phyloP scores from a whole-genome alignment of 768 basidiomycete genomes.

The Zangia roseola region DNA sequence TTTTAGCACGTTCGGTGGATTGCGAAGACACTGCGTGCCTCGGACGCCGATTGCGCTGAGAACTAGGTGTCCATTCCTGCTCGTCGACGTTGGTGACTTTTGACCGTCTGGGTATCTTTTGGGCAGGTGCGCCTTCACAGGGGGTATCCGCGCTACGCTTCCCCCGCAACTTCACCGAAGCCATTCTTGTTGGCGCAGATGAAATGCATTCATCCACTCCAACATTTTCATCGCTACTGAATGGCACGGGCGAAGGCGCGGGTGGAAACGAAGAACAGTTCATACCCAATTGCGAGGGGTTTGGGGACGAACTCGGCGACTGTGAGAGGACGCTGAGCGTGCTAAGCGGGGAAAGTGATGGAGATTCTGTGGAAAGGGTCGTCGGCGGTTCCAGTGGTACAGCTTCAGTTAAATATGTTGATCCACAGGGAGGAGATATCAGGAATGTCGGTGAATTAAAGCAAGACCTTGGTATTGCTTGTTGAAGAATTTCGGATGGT shows the following conservation, averaged over 20 bases:
- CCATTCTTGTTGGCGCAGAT: background rate
- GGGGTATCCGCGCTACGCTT: constrained; percentile 13
- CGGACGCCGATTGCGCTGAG: constrained; percentile 4
- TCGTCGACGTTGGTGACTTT: constrained; percentile 19
- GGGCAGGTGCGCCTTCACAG: background rate
- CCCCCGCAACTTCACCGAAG: background rate
- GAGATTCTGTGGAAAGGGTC: background rate
- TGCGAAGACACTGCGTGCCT: background rate
- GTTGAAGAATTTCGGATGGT: background rate
- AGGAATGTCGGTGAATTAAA: background rate
- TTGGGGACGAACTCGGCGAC: constrained; percentile 8
- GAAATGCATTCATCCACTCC: background rate
- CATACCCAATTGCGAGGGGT: background rate
- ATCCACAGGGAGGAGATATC: background rate
- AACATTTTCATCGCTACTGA: background rate
- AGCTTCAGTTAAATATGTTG: background rate
- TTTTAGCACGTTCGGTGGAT: background rate
- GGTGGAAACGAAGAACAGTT: background rate
- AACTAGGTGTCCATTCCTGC: constrained; percentile 19
- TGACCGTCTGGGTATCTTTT: constrained; percentile 7
- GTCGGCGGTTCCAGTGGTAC: background rate
- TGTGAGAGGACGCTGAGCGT: constrained; percentile 10
- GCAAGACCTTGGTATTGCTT: background rate
- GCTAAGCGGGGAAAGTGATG: constrained; percentile 16
- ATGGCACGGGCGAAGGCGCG: background rate